These are phyloP conservation scores for Schizopora paradoxa DNA, from an alignment of 1,284 basidiomycete species.

Conservation along the genomic window DNA sequence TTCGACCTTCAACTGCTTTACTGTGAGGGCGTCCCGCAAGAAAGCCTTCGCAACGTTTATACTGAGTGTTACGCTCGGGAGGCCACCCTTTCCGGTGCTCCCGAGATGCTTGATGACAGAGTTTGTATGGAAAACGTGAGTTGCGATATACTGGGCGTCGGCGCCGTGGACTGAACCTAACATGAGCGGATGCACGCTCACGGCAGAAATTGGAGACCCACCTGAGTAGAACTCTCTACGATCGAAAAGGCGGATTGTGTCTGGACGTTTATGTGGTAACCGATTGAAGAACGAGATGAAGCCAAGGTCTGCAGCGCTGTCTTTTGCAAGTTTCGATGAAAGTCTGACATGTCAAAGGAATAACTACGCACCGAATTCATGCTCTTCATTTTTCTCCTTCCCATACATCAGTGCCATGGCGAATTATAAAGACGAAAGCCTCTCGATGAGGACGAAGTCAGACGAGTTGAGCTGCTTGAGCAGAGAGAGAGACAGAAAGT, in stretches of 20 bases:
- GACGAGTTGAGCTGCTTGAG: too few species aligned
- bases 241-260: conserved; percentile 81
- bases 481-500: too few species aligned
- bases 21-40: conserved; percentile 86
- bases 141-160: conserved; percentile 86
- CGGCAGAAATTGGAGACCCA: too few species aligned
- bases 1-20: conserved; percentile 90
- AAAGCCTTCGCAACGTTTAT: conserved; percentile 81
- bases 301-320: conserved; percentile 61
- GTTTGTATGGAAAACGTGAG: conserved; percentile 81
- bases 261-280: conserved; percentile 63
- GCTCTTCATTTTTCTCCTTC: conserved; percentile 55
- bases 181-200: too few species aligned
- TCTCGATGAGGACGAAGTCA: too few species aligned
- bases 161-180: conserved; percentile 84
- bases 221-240: conserved; percentile 85
- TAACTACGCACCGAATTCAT: conserved; percentile 36
- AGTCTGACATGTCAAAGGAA: conserved; percentile 6
- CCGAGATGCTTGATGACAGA: conserved; percentile 84
- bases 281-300: conserved; percentile 72
- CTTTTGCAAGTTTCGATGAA: conserved; percentile 24
- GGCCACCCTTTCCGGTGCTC: conserved; percentile 48
- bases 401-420: conserved; percentile 62
- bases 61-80: conserved; percentile 80
- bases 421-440: too few species aligned